Evolutionary conservation across 768 basidiomycete genomes (phyloP), one percentile per base, ranked within the genome.

Genomic region (Hemileccinum rubropunctum): DNA sequence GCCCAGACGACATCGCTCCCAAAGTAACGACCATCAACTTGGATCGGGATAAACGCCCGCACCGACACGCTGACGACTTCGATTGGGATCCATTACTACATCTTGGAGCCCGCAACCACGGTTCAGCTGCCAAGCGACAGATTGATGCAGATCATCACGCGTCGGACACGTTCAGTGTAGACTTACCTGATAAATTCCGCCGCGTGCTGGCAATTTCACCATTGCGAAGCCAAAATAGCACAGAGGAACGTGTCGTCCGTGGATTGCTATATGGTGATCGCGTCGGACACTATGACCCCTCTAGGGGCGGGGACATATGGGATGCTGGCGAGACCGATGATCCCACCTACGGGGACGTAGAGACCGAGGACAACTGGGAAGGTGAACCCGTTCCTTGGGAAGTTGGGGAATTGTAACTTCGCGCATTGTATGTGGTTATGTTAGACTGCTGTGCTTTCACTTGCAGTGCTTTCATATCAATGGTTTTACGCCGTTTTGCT

Each of bases 341-440:
- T 32, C 70, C 67, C 30, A 64, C 65, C 20, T 59, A 58, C 18
- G 62, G 55, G 36, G 79, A 76, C 42, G 73, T 67, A 27, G 82
- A 80, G 59, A 78, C 79, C 37, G 84, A 85, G 55, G 71, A 71
- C 41, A 72, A 71, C 54, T 91, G 89, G 89, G 89, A 90, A 67
- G 82, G 85, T 32, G 88, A 90, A 66, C 84, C 85, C 33, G 77
- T 90, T 32, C 84, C 88, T 52, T 91, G 89, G 89, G 86, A 86
- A 67, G 75, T 81, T 9, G 89, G 82, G 45, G 89, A 89, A 59
- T 59, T 91, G 67, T 90, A 77, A 69, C 50, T 46, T 52, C 35
- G 45, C 20, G 43, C 50, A 40, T 50, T 52, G 59, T 67, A 65
- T 66, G 71, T 69, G 63, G 46, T 58, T 59, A 56, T 58, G 52